These are phyloP conservation scores for Ogataea paradorogensis DNA, from an alignment of 805 yeast genomes.

Conservation along the genomic window DNA sequence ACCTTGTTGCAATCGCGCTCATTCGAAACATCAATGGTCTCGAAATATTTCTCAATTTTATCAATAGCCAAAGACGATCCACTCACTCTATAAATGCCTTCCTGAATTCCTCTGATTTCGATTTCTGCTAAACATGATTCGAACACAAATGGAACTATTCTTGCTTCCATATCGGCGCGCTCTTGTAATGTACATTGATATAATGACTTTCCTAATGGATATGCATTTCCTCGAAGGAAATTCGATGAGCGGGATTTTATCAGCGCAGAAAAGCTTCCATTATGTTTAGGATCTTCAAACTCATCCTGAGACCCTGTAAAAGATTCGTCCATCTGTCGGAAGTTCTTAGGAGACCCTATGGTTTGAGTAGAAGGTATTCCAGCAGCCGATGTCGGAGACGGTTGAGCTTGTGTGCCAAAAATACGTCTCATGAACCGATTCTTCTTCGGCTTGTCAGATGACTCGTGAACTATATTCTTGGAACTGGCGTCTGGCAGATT, in stretches of 20 bases:
- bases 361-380: slow-evolving; percentile 21
- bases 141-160: slow-evolving; percentile 66
- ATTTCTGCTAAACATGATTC: slow-evolving; percentile 72
- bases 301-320: slow-evolving; percentile 8
- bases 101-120: slow-evolving; percentile 72
- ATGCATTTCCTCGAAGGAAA: slow-evolving; percentile 32
- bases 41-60: slow-evolving; percentile 35
- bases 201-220: slow-evolving; percentile 20
- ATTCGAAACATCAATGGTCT: slow-evolving; percentile 29
- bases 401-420: slow-evolving; percentile 22
- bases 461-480: slow-evolving; percentile 4
- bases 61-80: slow-evolving; percentile 74
- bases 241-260: slow-evolving; percentile 49
- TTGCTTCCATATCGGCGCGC: slow-evolving; percentile 60
- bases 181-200: slow-evolving; percentile 58
- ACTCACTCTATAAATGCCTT: slow-evolving; percentile 88
- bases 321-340: slow-evolving; percentile 29
- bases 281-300: slow-evolving; percentile 11
- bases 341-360: slow-evolving; percentile 34
- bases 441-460: slow-evolving; percentile 21
- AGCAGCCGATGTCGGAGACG: slow-evolving; percentile 2
- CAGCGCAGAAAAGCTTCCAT: slow-evolving; percentile 22
- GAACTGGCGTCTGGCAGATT: neutral
- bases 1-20: slow-evolving; percentile 31
- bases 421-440: slow-evolving; percentile 30